A percentile compares a stretch with the other conserved stretches of the same genome.
phyloP scores from a whole-genome alignment of 2,329 filamentous ascomycete species.

The Hymenoscyphus fructigenus region DNA sequence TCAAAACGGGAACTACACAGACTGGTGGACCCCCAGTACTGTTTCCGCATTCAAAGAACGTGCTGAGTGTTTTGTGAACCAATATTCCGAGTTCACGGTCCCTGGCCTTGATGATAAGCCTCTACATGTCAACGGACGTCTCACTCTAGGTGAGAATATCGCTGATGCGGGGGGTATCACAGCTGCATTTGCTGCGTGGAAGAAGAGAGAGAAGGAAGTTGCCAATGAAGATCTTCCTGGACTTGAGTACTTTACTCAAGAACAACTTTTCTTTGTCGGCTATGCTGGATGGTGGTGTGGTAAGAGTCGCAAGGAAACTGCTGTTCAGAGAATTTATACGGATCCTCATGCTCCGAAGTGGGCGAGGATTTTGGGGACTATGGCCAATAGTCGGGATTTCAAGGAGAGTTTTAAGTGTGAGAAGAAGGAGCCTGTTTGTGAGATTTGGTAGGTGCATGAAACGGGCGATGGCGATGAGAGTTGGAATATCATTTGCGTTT shows the following conservation, averaged over 20 bases:
- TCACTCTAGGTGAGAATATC: constrained; percentile 69
- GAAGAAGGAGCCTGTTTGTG: constrained; percentile 63
- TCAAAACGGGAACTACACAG: constrained; percentile 60
- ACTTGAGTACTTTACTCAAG: constrained; percentile 60
- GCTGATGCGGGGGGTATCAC: constrained; percentile 67
- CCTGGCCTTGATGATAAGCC: constrained; percentile 54
- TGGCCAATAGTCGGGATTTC: constrained; percentile 67
- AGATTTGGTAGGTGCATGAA: constrained; percentile 61
- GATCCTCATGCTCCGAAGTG: constrained; percentile 66
- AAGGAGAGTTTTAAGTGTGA: constrained; percentile 66
- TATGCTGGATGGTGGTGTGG: constrained; percentile 68
- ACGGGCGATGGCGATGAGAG: too few species aligned
- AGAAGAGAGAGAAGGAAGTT: constrained; percentile 52
- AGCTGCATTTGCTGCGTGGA: constrained; percentile 65
- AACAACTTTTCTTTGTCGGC: constrained; percentile 68
- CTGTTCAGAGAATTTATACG: constrained; percentile 56
- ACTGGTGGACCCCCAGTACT: constrained; percentile 66
- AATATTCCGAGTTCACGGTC: constrained; percentile 62
- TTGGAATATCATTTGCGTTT: background rate
- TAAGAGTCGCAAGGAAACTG: constrained; percentile 58
- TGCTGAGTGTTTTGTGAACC: constrained; percentile 65
- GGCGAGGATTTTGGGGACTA: constrained; percentile 61
- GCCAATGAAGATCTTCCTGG: constrained; percentile 58
- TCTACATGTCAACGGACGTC: constrained; percentile 60
- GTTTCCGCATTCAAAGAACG: constrained; percentile 57